Conservation (phyloP, 495 filamentous ascomycete genomes). For the Sporormia fimetaria region DNA sequence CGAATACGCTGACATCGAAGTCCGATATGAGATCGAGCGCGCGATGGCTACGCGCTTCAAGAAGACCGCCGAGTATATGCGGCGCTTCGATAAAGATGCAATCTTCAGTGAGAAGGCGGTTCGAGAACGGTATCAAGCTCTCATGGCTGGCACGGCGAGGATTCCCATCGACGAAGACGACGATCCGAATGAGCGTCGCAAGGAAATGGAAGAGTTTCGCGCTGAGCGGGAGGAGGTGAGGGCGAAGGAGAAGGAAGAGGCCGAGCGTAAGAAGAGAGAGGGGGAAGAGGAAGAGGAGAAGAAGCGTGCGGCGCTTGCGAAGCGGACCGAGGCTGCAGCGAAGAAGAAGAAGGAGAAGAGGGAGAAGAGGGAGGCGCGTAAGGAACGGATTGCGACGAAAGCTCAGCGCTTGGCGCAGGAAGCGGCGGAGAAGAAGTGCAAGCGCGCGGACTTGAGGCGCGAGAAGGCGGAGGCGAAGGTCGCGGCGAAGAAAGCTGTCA, state of each 20-base stretch:
- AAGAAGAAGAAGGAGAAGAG: neutral
- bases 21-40: constrained; percentile 23
- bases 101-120: constrained; percentile 28
- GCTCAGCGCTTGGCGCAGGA: no score
- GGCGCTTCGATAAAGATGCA: constrained; percentile 11
- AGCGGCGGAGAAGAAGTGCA: no score
- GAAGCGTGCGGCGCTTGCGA: neutral
- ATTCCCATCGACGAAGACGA: constrained; percentile 27
- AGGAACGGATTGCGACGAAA: no score
- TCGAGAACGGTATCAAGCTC: constrained; percentile 25
- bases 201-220: constrained; percentile 17
- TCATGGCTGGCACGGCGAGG: constrained; percentile 27
- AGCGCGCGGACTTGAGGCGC: no score
- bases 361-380: no score
- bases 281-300: constrained; percentile 5
- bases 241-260: constrained; percentile 3
- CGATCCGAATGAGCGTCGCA: constrained; percentile 22
- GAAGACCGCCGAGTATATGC: constrained; percentile 22
- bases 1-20: constrained; percentile 21
- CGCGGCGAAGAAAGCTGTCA: no score
- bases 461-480: no score
- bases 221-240: constrained; percentile 4
- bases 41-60: constrained; percentile 22
- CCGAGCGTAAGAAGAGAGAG: constrained; percentile 11
- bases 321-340: neutral